A percentile compares a stretch with the other conserved stretches of the same genome.
These are phyloP conservation scores for Fomitopsis pulvina DNA, from an alignment of 768 basidiomycete genomes.

Conservation along the genomic window DNA sequence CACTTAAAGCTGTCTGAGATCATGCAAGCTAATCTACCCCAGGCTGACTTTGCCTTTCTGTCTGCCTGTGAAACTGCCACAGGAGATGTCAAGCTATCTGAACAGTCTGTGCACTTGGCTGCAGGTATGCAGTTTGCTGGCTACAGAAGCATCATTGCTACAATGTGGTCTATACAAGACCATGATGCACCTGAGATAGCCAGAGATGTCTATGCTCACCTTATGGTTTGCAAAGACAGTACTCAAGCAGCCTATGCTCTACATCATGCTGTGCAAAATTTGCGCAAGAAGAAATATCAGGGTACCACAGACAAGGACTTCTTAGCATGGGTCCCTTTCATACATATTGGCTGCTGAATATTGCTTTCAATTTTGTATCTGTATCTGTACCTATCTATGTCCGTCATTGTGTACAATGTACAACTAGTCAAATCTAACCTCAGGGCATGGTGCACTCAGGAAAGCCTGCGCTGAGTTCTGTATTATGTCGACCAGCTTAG, in stretches of 20 bases:
- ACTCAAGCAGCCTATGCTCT: neutral
- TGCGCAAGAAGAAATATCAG: neutral
- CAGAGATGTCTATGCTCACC: neutral
- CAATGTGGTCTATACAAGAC: neutral
- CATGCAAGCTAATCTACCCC: neutral
- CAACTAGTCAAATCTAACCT: too few relatives aligned
- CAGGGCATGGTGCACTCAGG: too few relatives aligned
- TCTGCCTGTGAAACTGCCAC: neutral
- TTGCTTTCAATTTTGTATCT: too few relatives aligned
- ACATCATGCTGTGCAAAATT: neutral
- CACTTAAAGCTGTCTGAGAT: neutral
- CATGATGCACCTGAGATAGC: neutral
- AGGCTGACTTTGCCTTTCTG: neutral
- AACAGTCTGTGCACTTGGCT: neutral
- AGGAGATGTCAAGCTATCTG: neutral
- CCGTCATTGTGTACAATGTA: too few relatives aligned
- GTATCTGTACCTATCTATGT: too few relatives aligned
- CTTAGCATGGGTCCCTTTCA: neutral
- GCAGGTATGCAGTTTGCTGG: constrained; percentile 1
- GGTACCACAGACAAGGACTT: neutral
- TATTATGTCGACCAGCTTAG: neutral
- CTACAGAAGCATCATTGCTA: neutral
- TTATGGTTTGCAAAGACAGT: neutral
- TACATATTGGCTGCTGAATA: neutral
- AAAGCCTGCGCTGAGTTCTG: neutral